Percentiles rank a stretch among this genome's conserved stretches.
Conservation (phyloP, 2,329 filamentous ascomycete genomes). For the Aspergillus sp. region DNA sequence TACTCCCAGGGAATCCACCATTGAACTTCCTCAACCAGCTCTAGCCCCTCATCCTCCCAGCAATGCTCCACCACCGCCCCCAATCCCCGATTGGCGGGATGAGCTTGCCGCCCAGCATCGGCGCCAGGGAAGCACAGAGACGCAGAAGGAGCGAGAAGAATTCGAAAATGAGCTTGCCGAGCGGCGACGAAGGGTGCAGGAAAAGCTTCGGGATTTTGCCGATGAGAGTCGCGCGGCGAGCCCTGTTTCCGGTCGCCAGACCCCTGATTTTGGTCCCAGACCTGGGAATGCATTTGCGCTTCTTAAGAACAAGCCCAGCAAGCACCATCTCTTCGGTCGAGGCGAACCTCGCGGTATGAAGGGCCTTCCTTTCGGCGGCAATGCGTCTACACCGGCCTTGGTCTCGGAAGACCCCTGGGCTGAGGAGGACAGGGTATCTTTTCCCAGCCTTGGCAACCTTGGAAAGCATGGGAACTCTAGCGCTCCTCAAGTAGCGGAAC, state of each 20-base stretch:
- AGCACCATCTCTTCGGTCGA: constrained; percentile 29
- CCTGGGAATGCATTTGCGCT: constrained; percentile 46
- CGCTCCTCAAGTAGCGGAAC: constrained; percentile 36
- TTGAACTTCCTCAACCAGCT: neutral
- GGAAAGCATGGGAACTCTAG: constrained; percentile 39
- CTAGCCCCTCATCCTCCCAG: neutral
- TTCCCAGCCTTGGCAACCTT: constrained; percentile 24
- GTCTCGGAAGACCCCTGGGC: constrained; percentile 37
- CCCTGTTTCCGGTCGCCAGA: constrained; percentile 37
- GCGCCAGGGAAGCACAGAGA: constrained; percentile 48
- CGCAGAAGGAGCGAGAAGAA: constrained; percentile 49
- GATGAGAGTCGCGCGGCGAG: constrained; percentile 47
- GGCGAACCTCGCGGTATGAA: constrained; percentile 41
- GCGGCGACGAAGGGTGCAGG: constrained; percentile 48
- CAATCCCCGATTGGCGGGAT: constrained; percentile 46
- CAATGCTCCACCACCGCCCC: neutral
- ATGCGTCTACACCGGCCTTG: constrained; percentile 38
- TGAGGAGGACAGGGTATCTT: constrained; percentile 35
- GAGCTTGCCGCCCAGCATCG: constrained; percentile 46
- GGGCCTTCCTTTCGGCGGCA: constrained; percentile 42
- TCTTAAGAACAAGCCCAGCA: constrained; percentile 43
- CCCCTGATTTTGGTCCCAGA: constrained; percentile 34
- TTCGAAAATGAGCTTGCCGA: constrained; percentile 51
- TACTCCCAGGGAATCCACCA: neutral
- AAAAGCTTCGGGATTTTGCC: constrained; percentile 46